Percentiles rank a stretch among this genome's conserved stretches.
Evolutionary conservation across 805 yeast genomes (phyloP).

Genomic region (Yamadazyma phyllophila): DNA sequence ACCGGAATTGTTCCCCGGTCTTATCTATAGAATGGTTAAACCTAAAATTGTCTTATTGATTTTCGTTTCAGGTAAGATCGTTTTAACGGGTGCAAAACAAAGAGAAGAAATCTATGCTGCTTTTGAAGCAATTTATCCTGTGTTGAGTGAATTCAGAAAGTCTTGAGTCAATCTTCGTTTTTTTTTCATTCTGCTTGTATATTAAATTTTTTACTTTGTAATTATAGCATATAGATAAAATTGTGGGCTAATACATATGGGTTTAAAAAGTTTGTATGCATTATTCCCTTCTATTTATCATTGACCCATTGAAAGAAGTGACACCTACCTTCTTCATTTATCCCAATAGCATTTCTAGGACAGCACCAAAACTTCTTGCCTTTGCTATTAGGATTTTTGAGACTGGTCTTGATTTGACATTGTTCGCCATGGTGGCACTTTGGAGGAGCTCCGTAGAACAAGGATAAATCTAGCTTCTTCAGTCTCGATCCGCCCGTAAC

Average conservation of each 20-base stretch:
- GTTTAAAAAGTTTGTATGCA: not conserved
- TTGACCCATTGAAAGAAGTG: conserved; percentile 18
- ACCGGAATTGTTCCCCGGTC: conserved; percentile 97
- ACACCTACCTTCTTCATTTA: conserved; percentile 16
- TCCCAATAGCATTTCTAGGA: conserved; percentile 11
- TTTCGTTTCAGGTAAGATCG: conserved; percentile 96
- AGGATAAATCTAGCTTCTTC: not conserved
- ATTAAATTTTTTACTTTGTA: conserved; percentile 9
- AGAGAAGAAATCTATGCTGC: conserved; percentile 98
- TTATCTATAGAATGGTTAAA: conserved; percentile 98
- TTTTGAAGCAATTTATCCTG: conserved; percentile 97
- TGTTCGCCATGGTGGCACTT: conserved; percentile 24
- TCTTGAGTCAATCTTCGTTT: conserved; percentile 28
- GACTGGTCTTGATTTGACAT: conserved; percentile 29
- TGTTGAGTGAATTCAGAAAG: conserved; percentile 95
- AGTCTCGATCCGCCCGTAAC: not conserved
- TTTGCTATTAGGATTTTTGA: conserved; percentile 20
- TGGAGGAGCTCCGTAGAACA: conserved; percentile 26
- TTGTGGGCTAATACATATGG: conserved; percentile 7
- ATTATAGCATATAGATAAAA: conserved; percentile 12
- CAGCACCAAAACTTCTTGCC: conserved; percentile 37
- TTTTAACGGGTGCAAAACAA: conserved; percentile 97
- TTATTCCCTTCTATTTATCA: not conserved
- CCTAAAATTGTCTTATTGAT: conserved; percentile 95
- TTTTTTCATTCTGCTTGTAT: conserved; percentile 1